Evolutionary conservation across 495 filamentous ascomycete species (phyloP), one percentile per base, ranked within the genome.

Genomic region (Xylaria nigripes): DNA sequence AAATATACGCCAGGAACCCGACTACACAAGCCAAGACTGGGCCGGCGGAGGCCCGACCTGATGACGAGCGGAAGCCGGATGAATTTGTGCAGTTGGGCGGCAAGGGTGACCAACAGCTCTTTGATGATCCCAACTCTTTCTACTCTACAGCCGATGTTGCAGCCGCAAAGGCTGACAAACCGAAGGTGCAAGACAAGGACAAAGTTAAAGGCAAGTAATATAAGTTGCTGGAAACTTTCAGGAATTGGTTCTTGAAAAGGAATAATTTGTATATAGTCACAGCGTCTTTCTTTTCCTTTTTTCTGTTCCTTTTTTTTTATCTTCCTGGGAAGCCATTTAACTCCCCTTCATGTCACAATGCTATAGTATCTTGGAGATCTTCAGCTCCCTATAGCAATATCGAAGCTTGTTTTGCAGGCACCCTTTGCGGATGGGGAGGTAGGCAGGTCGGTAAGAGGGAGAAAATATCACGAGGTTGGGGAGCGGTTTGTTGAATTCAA

Each of bases 51-150:
- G 64, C 71, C 2, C 75, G 78, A 3, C 89, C 89, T 0, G 81
- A 79, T 10, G 76, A 79, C 10, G 72, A 81, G 36, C 77, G 89
- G 27, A 77, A 76, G 40, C 79, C 89, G 1, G 74, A 78, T 12
- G 87, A 92, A 56, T 96, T 95, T 54, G 80, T 86, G 61, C 80
- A 84, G 45, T 71, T 93, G 67, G 90, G 91, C 30, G 86, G 87
- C 2, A 87, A 86, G 62, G 91, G 89, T 2, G 90, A 96, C 67
- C 80, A 88, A 58, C 68, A 77, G 23, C 69, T 96, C 16, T 95
- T 83, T 62, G 83, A 89, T 32, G 82, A 86, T 41, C 68, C 66
- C 10, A 71, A 61, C 6, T 85, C 78, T 58, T 65, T 70, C 30
- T 77, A 75, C 40, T 64, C 71, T 2, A 65, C 61, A 12, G 54